Evolutionary conservation across 495 filamentous ascomycete genomes (phyloP).

Genomic region (Entonaema liquescens): DNA sequence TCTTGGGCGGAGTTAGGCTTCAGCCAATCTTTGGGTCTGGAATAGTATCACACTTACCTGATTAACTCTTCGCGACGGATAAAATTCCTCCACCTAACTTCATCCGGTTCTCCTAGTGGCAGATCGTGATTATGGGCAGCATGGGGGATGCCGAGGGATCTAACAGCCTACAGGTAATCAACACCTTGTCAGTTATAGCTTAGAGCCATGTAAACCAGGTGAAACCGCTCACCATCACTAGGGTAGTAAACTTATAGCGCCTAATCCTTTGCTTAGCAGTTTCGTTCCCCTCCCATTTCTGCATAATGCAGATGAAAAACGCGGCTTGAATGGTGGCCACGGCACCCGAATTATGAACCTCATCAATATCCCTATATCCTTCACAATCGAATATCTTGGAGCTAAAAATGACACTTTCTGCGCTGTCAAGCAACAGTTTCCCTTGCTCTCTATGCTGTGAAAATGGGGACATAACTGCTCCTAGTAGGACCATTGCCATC

Average conservation of each 20-base stretch:
- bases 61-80: background rate
- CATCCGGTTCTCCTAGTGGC: background rate
- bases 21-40: background rate
- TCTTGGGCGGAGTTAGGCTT: background rate
- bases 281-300: conserved; percentile 1
- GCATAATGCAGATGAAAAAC: background rate
- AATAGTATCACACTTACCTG: background rate
- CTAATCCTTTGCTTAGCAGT: background rate
- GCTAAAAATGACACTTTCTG: background rate
- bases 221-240: background rate
- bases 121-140: background rate
- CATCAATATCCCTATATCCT: background rate
- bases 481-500: background rate
- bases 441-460: background rate
- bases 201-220: too few species aligned
- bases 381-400: background rate
- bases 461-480: background rate
- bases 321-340: background rate
- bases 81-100: background rate
- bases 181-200: background rate
- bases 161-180: background rate
- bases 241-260: background rate
- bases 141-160: background rate
- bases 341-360: background rate
- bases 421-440: background rate